These are phyloP conservation scores for Pseudogymnoascus pannorum DNA, from an alignment of 2,329 filamentous ascomycete genomes.

Conservation along the genomic window DNA sequence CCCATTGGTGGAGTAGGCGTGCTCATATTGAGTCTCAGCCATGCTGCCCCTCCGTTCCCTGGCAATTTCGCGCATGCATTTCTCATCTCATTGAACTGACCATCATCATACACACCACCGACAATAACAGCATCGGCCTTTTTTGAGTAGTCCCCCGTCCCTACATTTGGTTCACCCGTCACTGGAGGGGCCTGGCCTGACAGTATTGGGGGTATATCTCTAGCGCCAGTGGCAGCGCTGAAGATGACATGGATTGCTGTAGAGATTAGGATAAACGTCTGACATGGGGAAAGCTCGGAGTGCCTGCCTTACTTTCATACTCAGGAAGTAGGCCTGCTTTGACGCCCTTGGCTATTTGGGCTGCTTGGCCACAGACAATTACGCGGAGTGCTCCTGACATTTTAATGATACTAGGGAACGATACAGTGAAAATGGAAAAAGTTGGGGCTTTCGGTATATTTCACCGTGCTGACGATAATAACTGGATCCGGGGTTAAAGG, in stretches of 20 bases:
- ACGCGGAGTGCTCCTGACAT: not conserved
- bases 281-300: not conserved
- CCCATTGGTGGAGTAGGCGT: slow-evolving; percentile 17
- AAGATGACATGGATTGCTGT: slow-evolving; percentile 16
- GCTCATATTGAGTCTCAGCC: slow-evolving; percentile 18
- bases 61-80: slow-evolving; percentile 9
- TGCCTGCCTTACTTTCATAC: slow-evolving; percentile 11
- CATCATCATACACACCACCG: slow-evolving; percentile 15
- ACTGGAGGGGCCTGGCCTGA: slow-evolving; percentile 7
- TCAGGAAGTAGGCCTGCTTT: slow-evolving; percentile 13
- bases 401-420: not conserved
- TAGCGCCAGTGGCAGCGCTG: not conserved
- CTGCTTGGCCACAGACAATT: not conserved
- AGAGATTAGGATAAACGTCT: not conserved
- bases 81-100: slow-evolving; percentile 14
- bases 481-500: too few species aligned
- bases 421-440: not conserved
- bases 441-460: not conserved
- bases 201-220: slow-evolving; percentile 12
- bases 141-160: slow-evolving; percentile 12
- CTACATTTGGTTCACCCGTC: slow-evolving; percentile 1
- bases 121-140: slow-evolving; percentile 10
- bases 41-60: slow-evolving; percentile 15
- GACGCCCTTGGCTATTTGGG: slow-evolving; percentile 12
- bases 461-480: not conserved